A percentile compares a stretch with the other conserved stretches of the same genome.
phyloP scores from a whole-genome alignment of 2,329 filamentous ascomycete species.

The Alternaria hordeiaustralica region DNA sequence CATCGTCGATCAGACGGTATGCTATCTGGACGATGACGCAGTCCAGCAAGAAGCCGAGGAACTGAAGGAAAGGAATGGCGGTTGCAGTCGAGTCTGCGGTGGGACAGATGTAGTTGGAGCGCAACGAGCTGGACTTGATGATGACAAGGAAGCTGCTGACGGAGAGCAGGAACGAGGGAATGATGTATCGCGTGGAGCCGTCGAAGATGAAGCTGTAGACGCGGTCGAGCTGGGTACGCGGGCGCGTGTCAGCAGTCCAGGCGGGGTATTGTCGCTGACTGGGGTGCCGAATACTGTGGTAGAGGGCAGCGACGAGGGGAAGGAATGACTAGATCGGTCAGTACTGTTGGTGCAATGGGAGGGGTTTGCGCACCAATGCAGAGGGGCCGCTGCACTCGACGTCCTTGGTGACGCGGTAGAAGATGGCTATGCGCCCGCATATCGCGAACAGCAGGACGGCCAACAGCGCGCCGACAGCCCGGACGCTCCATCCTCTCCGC shows the following conservation, averaged over 20 bases:
- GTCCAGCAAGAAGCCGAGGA: conserved; percentile 38
- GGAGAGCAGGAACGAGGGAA: conserved; percentile 39
- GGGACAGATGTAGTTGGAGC: conserved; percentile 44
- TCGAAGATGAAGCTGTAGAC: conserved; percentile 35
- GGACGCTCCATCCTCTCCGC: conserved; percentile 23
- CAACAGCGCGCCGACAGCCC: conserved; percentile 33
- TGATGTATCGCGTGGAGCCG: conserved; percentile 40
- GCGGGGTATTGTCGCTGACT: conserved; percentile 34
- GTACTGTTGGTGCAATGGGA: not conserved
- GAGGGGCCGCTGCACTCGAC: conserved; percentile 43
- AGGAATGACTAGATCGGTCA: conserved; percentile 36
- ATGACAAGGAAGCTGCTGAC: conserved; percentile 40
- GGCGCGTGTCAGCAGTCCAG: conserved; percentile 35
- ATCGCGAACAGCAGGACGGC: conserved; percentile 38
- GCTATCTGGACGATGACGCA: conserved; percentile 31
- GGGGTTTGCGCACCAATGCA: conserved; percentile 24
- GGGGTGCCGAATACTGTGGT: conserved; percentile 36
- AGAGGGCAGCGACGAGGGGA: conserved; percentile 42
- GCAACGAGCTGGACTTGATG: conserved; percentile 36
- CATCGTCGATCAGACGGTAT: conserved; percentile 39
- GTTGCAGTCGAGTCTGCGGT: conserved; percentile 30
- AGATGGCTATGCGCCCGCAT: conserved; percentile 40
- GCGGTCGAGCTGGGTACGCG: conserved; percentile 32
- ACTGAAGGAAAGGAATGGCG: conserved; percentile 39
- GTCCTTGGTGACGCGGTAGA: conserved; percentile 36